These are phyloP conservation scores for Phytopythium sindhum DNA, from an alignment of 352 stramenopile species.

Conservation along the genomic window DNA sequence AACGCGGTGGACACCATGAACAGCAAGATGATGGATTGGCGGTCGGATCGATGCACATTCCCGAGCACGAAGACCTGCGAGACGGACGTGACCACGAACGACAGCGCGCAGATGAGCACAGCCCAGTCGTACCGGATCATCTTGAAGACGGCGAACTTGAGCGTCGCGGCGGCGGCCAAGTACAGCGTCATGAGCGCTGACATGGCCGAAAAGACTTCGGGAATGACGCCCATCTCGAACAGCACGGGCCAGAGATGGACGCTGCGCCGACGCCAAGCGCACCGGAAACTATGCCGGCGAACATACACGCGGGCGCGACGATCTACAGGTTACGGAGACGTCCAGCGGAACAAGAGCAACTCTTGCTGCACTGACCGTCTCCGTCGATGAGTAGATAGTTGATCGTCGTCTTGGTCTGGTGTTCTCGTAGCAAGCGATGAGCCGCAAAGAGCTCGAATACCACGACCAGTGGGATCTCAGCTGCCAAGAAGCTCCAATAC, in stretches of 20 bases:
- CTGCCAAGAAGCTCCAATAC: too few relatives aligned
- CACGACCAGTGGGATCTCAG: too few relatives aligned
- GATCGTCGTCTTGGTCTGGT: slow-evolving; percentile 20
- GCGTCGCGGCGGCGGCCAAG: slow-evolving; percentile 34
- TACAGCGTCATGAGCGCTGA: slow-evolving; percentile 52
- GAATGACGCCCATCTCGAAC: slow-evolving; percentile 54
- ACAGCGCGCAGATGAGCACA: slow-evolving; percentile 25
- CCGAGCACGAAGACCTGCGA: slow-evolving; percentile 43
- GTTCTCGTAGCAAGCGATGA: slow-evolving; percentile 17
- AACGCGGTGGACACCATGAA: slow-evolving; percentile 39
- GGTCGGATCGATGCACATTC: slow-evolving; percentile 36
- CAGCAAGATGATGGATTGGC: slow-evolving; percentile 52
- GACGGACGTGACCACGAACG: slow-evolving; percentile 47
- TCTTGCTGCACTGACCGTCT: slow-evolving; percentile 32
- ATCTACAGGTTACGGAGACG: background rate
- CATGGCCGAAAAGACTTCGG: slow-evolving; percentile 44
- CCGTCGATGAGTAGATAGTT: slow-evolving; percentile 29
- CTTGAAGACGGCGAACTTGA: slow-evolving; percentile 45
- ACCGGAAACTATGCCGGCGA: slow-evolving; percentile 37
- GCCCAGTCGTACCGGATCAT: slow-evolving; percentile 50
- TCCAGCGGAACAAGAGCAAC: too few relatives aligned
- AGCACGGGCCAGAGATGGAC: slow-evolving; percentile 59
- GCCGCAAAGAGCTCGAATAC: slow-evolving; percentile 10
- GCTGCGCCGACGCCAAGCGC: slow-evolving; percentile 51
- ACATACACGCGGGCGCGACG: slow-evolving; percentile 11